Percentiles rank a stretch among this genome's conserved stretches.
phyloP scores from a whole-genome alignment of 176 grass and related monocot species.

The Aegilops tauschii region DNA sequence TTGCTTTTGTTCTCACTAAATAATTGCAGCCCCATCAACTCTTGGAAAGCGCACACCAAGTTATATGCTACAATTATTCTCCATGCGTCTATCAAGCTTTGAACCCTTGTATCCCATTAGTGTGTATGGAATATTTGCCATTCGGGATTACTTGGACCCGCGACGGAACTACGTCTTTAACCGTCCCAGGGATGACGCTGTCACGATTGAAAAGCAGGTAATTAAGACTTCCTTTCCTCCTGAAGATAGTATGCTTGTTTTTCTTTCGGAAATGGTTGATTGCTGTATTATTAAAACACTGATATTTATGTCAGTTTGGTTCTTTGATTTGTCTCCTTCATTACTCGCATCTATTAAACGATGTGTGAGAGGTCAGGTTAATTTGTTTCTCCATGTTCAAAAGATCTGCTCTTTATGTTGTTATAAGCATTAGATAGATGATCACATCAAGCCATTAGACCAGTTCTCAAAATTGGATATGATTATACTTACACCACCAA shows the following conservation, averaged over 20 bases:
- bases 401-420: background rate
- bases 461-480: background rate
- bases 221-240: background rate
- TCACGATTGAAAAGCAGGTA: constrained; percentile 21
- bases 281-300: no score
- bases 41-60: background rate
- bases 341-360: no score
- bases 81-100: background rate
- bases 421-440: background rate
- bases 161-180: constrained; percentile 26
- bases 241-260: background rate
- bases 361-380: no score
- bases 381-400: background rate
- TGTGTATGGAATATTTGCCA: constrained; percentile 2
- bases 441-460: background rate
- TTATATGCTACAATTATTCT: constrained; percentile 7
- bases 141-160: constrained; percentile 21
- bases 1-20: background rate
- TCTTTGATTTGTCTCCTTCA: background rate
- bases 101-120: background rate
- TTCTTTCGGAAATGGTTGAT: background rate
- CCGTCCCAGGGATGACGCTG: background rate
- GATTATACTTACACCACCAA: background rate
- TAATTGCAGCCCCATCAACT: background rate
- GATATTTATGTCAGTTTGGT: background rate